phyloP scores from a whole-genome alignment of 805 yeast genomes.

The Saccharomycopsis malanga region DNA sequence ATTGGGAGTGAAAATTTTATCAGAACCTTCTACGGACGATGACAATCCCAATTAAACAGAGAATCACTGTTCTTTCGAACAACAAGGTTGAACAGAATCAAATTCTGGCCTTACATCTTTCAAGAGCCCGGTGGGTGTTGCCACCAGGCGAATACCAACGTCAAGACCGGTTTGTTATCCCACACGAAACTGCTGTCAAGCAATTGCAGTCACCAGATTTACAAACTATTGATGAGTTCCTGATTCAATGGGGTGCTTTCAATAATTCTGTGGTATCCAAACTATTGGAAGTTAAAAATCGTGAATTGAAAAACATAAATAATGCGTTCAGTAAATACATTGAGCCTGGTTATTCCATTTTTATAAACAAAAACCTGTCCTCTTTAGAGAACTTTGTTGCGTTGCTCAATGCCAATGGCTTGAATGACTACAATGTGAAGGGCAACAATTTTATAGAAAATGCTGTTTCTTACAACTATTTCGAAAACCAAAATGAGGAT shows the following conservation, averaged over 20 bases:
- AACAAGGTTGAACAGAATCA: conserved; percentile 9
- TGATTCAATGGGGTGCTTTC: conserved; percentile 17
- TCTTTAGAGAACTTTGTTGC: neutral
- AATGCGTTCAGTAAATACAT: conserved; percentile 17
- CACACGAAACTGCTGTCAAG: neutral
- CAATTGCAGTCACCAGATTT: neutral
- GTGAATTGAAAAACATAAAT: conserved; percentile 11
- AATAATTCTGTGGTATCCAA: conserved; percentile 5
- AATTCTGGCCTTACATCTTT: conserved; percentile 7
- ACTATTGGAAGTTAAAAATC: conserved; percentile 6
- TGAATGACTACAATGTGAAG: conserved; percentile 11
- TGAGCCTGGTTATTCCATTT: conserved; percentile 21
- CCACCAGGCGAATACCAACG: conserved; percentile 20
- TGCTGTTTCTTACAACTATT: conserved; percentile 8
- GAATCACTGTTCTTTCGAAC: conserved; percentile 10
- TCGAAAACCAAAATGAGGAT: neutral
- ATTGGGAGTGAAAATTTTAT: too few relatives aligned
- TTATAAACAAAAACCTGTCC: neutral
- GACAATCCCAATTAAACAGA: conserved; percentile 12
- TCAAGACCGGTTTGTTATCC: conserved; percentile 19
- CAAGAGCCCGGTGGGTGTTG: conserved; percentile 19
- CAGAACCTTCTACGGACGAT: too few relatives aligned
- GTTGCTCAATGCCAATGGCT: neutral
- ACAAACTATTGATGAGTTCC: conserved; percentile 7
- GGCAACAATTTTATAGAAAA: conserved; percentile 9